Base-by-base conservation (phyloP, 2,329 filamentous ascomycete genomes). In the Emmonsiellopsis sp. region DNA sequence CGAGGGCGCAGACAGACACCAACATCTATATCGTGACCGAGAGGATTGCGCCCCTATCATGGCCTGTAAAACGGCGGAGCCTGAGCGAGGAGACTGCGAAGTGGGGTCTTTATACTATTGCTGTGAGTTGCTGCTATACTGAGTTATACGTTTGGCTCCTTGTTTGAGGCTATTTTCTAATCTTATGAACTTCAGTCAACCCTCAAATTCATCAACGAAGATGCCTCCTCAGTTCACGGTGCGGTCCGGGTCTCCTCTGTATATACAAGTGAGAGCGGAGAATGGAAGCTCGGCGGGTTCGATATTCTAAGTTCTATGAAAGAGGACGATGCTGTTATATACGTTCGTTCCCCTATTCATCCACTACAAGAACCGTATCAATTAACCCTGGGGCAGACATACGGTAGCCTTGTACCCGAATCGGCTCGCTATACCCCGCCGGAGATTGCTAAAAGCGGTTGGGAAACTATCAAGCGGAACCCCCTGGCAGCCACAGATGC, bases 1-100 rank as follows among this genome's bases (percentile, higher is more conserved):
- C 59, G 51, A 57, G 3, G 2, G 5, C 43, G 57, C 63, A 93
- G 87, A 95, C 91, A 64, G 93, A 98, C 60, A 82, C 87, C 31
- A 92, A 93, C 66, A 93, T 98, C 58, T 96, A 97, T 68, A 90
- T 98, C 67, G 90, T 93, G 53, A 97, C 91, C 27, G 93, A 98
- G 74, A 83, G 91, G 59, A 76, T 98, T 8, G 84, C 85, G 10
- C 93, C 93, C 2, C 74, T 98, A 51, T 82, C 85, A 61, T 97
- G 93, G 93, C 85, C 94, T 63, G 85, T 94, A 46, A 89, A 87
- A 73, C 79, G 92, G 61, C 91, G 88, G 74, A 93, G 88, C 66
- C 70, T 97, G 56, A 90, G 84, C 56, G 85, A 89, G 42, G 93
- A 97, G 74, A 97, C 92, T 1, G 82, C 93, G 47, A 98, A 96